Percentiles rank a stretch among this genome's conserved stretches.
Conservation (phyloP, 805 yeast species). For the Monosporozyma unispora region DNA sequence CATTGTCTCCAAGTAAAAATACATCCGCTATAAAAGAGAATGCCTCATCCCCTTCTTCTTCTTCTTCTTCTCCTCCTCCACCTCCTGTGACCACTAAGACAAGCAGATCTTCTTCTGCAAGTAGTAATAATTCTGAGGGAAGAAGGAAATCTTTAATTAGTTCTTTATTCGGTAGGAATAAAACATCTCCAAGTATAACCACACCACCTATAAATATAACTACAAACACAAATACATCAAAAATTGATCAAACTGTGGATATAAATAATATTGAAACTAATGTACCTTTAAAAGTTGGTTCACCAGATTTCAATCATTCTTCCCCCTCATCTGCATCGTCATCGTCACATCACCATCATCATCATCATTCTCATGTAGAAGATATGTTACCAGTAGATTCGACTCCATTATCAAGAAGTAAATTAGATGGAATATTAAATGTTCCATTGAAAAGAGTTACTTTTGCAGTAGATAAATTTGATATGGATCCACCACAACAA, state of each 20-base stretch:
- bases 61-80: not conserved
- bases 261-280: not conserved
- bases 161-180: conserved; percentile 21
- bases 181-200: not conserved
- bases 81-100: not conserved
- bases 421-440: not conserved
- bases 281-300: not conserved
- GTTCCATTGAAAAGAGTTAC: conserved; percentile 52
- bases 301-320: not conserved
- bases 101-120: not conserved
- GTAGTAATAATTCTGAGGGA: conserved; percentile 10
- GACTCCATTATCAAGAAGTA: not conserved
- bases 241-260: not conserved
- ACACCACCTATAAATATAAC: not conserved
- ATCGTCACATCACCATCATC: not conserved
- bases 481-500: conserved; percentile 85
- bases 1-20: too few relatives aligned
- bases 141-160: conserved; percentile 22
- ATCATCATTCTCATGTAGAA: not conserved
- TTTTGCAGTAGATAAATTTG: conserved; percentile 67
- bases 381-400: not conserved
- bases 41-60: too few relatives aligned
- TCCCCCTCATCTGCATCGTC: not conserved
- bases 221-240: not conserved
- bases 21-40: too few relatives aligned